Conservation (phyloP, 768 basidiomycete species). For the Dictyophora rubrovolvata region DNA sequence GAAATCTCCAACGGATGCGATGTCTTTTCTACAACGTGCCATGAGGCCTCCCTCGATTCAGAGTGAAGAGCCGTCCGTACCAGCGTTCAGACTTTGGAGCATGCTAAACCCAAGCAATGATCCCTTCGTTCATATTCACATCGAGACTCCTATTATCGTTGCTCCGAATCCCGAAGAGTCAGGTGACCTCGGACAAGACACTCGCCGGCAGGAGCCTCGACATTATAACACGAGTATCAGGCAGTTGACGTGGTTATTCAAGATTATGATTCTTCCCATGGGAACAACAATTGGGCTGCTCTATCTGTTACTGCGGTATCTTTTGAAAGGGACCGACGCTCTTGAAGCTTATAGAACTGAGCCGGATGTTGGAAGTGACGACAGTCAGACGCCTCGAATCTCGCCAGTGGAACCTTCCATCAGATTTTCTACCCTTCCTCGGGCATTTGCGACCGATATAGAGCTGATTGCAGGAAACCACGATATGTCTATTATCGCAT, state of each 20-base stretch:
- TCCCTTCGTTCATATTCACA: slow-evolving; percentile 60
- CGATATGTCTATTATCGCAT: slow-evolving; percentile 54
- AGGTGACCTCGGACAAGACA: slow-evolving; percentile 13
- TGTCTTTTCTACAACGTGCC: slow-evolving; percentile 6
- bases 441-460: slow-evolving; percentile 73
- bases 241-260: slow-evolving; percentile 61
- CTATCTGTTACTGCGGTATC: slow-evolving; percentile 70
- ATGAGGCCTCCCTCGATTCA: not conserved
- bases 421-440: slow-evolving; percentile 62
- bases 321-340: slow-evolving; percentile 85
- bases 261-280: slow-evolving; percentile 82
- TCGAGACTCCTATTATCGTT: slow-evolving; percentile 72
- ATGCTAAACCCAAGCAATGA: slow-evolving; percentile 61
- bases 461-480: slow-evolving; percentile 67
- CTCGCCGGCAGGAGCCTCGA: slow-evolving; percentile 5
- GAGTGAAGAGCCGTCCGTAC: slow-evolving; percentile 24
- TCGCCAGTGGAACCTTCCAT: slow-evolving; percentile 32
- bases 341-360: slow-evolving; percentile 68
- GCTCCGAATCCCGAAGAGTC: slow-evolving; percentile 43
- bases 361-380: slow-evolving; percentile 41
- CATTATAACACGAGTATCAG: slow-evolving; percentile 35
- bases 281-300: slow-evolving; percentile 61
- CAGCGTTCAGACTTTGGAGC: slow-evolving; percentile 67
- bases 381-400: slow-evolving; percentile 22
- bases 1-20: slow-evolving; percentile 3